Percentiles rank a stretch among this genome's conserved stretches.
phyloP scores from a whole-genome alignment of 2,329 filamentous ascomycete genomes.

The Fusarium pseudoanthophilum region DNA sequence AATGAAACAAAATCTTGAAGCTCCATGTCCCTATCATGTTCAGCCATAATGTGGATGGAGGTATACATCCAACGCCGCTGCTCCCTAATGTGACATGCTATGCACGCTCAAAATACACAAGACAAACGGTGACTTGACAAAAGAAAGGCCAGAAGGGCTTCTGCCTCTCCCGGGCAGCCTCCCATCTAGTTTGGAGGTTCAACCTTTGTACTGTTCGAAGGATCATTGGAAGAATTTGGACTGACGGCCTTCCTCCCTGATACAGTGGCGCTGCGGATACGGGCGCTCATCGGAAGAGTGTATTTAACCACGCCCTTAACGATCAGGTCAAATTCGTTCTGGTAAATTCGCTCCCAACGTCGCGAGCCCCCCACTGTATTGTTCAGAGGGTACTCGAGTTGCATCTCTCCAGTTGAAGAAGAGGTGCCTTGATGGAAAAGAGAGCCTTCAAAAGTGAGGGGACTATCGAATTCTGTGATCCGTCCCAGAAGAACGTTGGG shows the following conservation, averaged over 20 bases:
- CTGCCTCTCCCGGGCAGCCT: constrained; percentile 21
- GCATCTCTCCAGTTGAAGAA: constrained; percentile 83
- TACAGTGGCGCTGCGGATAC: constrained; percentile 68
- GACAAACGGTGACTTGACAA: constrained; percentile 40
- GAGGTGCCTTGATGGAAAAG: constrained; percentile 81
- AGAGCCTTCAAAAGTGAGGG: constrained; percentile 88
- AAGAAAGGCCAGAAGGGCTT: constrained; percentile 39
- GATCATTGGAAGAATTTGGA: constrained; percentile 70
- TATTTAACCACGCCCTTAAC: constrained; percentile 93
- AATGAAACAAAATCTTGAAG: constrained; percentile 38
- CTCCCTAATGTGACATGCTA: constrained; percentile 50
- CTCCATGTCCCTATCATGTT: constrained; percentile 43
- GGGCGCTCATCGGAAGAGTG: constrained; percentile 70
- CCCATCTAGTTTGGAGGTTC: constrained; percentile 36
- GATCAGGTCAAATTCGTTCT: constrained; percentile 93
- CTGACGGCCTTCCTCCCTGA: constrained; percentile 69
- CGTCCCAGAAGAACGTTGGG: constrained; percentile 94
- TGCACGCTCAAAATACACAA: constrained; percentile 51
- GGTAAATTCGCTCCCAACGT: constrained; percentile 89
- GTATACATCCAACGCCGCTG: constrained; percentile 50
- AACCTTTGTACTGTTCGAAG: constrained; percentile 76
- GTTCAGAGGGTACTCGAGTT: constrained; percentile 86
- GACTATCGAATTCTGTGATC: constrained; percentile 86
- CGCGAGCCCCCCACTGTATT: constrained; percentile 85
- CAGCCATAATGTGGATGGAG: constrained; percentile 47